Conservation (phyloP, 306 rosid genomes). For the Trifolium pratense region DNA sequence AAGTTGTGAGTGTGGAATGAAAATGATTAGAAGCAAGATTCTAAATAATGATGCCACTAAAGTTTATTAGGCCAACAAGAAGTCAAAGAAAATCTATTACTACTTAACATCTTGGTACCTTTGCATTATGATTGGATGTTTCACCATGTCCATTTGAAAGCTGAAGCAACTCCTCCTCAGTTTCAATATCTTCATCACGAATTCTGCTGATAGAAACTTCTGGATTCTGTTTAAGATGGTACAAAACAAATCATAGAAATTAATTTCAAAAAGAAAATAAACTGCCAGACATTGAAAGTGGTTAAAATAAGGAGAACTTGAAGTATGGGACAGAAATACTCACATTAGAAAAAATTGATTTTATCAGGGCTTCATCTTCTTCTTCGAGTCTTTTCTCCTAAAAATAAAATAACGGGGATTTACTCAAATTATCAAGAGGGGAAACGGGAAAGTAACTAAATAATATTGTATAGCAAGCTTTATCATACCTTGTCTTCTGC, state of each 20-base stretch:
- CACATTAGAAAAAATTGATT: slow-evolving; percentile 68
- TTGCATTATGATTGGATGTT: slow-evolving; percentile 46
- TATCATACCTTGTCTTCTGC: slow-evolving; percentile 62
- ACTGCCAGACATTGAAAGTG: background rate
- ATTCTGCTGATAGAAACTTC: slow-evolving; percentile 57
- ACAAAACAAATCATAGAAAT: slow-evolving; percentile 16
- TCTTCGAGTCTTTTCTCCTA: slow-evolving; percentile 82
- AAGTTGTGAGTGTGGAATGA: background rate
- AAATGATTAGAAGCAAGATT: slow-evolving; percentile 11
- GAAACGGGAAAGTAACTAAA: slow-evolving; percentile 13
- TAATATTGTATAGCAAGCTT: slow-evolving; percentile 25
- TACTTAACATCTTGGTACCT: slow-evolving; percentile 51
- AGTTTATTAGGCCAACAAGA: slow-evolving; percentile 12
- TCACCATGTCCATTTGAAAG: slow-evolving; percentile 46
- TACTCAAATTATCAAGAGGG: slow-evolving; percentile 5
- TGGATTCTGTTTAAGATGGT: slow-evolving; percentile 57
- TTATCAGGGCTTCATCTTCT: slow-evolving; percentile 86
- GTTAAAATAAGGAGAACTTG: slow-evolving; percentile 6
- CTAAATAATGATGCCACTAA: slow-evolving; percentile 5
- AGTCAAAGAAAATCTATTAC: slow-evolving; percentile 8
- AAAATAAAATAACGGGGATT: slow-evolving; percentile 25
- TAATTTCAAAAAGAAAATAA: background rate
- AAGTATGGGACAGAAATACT: slow-evolving; percentile 37
- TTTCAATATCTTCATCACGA: slow-evolving; percentile 75
- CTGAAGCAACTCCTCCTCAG: slow-evolving; percentile 44